Evolutionary conservation across 495 filamentous ascomycete genomes (phyloP).

Genomic region (Amphirosellinia nigrospora): DNA sequence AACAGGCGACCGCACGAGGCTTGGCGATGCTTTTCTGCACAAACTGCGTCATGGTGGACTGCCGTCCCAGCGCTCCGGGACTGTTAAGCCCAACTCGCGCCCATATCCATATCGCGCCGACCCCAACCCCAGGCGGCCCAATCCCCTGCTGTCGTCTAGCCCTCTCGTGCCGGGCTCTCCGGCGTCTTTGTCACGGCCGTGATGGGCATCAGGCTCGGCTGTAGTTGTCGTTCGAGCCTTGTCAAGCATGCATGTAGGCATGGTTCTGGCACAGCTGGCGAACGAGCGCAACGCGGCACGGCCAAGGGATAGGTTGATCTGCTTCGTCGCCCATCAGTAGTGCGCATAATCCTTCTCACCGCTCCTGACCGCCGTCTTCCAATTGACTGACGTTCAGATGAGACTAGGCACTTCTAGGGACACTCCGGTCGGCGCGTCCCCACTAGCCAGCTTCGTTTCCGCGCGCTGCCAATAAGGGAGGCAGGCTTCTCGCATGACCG

Average conservation of each 20-base stretch:
- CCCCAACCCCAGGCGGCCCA: constrained; percentile 33
- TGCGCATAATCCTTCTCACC: constrained; percentile 44
- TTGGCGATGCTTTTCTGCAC: constrained; percentile 35
- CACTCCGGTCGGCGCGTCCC: constrained; percentile 38
- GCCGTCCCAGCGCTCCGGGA: constrained; percentile 28
- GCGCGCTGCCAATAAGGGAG: constrained; percentile 22
- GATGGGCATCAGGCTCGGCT: constrained; percentile 17
- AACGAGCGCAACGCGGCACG: constrained; percentile 6
- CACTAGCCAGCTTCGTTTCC: constrained; percentile 42
- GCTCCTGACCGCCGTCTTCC: constrained; percentile 34
- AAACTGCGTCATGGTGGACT: constrained; percentile 40
- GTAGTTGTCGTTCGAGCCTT: constrained; percentile 16
- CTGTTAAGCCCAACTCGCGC: constrained; percentile 23
- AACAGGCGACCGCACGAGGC: constrained; percentile 28
- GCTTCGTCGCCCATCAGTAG: constrained; percentile 23
- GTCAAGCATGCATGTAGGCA: constrained; percentile 23
- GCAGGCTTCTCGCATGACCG: constrained; percentile 1
- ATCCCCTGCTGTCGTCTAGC: constrained; percentile 20
- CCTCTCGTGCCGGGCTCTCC: constrained; percentile 22
- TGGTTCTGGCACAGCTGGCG: constrained; percentile 5
- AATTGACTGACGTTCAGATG: constrained; percentile 28
- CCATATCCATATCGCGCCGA: constrained; percentile 30
- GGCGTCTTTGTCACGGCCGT: constrained; percentile 3
- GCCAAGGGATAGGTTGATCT: constrained; percentile 26
- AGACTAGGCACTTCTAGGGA: constrained; percentile 30